Evolutionary conservation across 345 rosid genomes (phyloP).

Genomic region (Streptanthus diversifolius): DNA sequence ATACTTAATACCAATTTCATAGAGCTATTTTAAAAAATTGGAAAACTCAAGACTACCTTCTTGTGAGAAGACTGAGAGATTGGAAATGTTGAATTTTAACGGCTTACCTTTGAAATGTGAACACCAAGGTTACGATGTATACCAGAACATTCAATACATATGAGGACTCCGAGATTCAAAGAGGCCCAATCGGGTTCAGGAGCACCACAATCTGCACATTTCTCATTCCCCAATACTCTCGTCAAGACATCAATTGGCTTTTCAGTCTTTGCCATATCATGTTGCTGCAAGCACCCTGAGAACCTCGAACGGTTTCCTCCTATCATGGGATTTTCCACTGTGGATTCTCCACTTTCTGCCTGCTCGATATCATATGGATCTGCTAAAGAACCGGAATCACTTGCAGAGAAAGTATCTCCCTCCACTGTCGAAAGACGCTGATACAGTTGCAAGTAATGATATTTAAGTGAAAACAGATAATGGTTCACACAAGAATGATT

Average conservation of each 20-base stretch:
- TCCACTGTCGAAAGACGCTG: slow-evolving; percentile 50
- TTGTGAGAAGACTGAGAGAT: background rate
- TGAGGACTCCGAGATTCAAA: slow-evolving; percentile 67
- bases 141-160: slow-evolving; percentile 81
- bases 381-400: slow-evolving; percentile 45
- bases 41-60: background rate
- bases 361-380: slow-evolving; percentile 47
- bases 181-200: slow-evolving; percentile 91
- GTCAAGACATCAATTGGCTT: slow-evolving; percentile 62
- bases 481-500: slow-evolving; percentile 10
- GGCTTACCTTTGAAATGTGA: slow-evolving; percentile 68
- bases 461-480: background rate
- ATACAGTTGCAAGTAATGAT: slow-evolving; percentile 14
- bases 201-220: slow-evolving; percentile 77
- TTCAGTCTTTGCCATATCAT: slow-evolving; percentile 41
- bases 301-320: slow-evolving; percentile 46
- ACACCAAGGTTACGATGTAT: slow-evolving; percentile 84
- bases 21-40: background rate
- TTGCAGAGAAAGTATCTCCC: slow-evolving; percentile 41
- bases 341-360: slow-evolving; percentile 38
- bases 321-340: slow-evolving; percentile 30
- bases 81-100: background rate
- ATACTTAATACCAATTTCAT: background rate
- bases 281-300: slow-evolving; percentile 46
- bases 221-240: slow-evolving; percentile 61